Evolutionary conservation across 2,329 filamentous ascomycete species (phyloP), one percentile per base, ranked within the genome.

Genomic region (Stemphylium vesicarium): DNA sequence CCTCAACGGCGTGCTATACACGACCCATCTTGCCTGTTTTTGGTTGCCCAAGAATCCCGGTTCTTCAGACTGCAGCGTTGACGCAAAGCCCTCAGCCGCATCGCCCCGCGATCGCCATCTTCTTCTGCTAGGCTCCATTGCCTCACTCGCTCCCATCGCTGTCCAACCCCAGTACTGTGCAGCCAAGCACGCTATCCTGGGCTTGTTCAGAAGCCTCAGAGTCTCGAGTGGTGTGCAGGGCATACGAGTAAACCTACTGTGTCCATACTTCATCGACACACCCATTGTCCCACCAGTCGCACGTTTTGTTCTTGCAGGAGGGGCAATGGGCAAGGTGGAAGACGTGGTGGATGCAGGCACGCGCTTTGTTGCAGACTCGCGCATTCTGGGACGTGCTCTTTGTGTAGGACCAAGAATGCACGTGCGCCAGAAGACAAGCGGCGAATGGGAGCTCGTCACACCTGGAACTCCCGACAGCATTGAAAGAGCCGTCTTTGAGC

Each of bases 301-400:
- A 15, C 78, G 82, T 24, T 56, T 81, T 2, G 54, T 88, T 13
- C 77, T 89, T 2, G 82, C 85, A 0, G 88, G 87, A 12, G 79
- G 77, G 3, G 82, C 78, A 2, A 76, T 82, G 58, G 85, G 82
- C 1, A 77, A 78, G 37, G 71, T 81, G 33, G 80, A 80, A 29
- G 85, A 89, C 65, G 87, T 89, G 1, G 79, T 89, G 2, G 84
- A 88, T 57, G 86, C 86, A 3, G 85, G 79, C 0, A 88, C 85
- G 13, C 78, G 86, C 38, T 77, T 90, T 31, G 79, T 86, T 40
- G 84, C 85, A 0, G 85, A 88, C 64, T 79, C 81, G 33, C 69
- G 73, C 26, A 81, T 89, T 41, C 74, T 80, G 8, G 87, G 87
- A 2, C 77, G 86, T 50, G 80, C 81, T 3, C 74, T 90, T 45